These are phyloP conservation scores for Sclerotinia minor DNA, from an alignment of 2,329 filamentous ascomycete species.

Conservation along the genomic window DNA sequence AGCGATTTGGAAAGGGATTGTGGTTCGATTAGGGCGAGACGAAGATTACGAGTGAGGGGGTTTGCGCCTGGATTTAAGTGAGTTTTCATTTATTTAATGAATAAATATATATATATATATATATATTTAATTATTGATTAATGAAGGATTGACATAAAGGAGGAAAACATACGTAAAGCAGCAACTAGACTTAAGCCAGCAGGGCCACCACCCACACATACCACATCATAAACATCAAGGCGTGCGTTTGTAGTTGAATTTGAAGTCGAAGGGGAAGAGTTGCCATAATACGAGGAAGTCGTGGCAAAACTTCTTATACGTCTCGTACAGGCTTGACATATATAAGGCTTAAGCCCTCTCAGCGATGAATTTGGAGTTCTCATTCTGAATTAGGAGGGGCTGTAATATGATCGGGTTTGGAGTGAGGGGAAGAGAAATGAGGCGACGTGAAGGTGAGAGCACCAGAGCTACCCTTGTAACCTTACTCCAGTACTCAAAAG, in stretches of 20 bases:
- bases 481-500: background rate
- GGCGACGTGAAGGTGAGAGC: background rate
- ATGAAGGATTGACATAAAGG: background rate
- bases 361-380: slow-evolving; percentile 1
- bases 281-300: background rate
- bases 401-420: background rate
- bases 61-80: slow-evolving; percentile 62
- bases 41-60: slow-evolving; percentile 71
- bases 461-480: slow-evolving; percentile 18
- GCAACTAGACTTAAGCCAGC: slow-evolving; percentile 78
- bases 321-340: slow-evolving; percentile 20
- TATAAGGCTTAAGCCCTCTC: slow-evolving; percentile 5
- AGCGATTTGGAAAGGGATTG: slow-evolving; percentile 75
- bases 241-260: background rate
- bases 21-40: slow-evolving; percentile 85
- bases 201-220: slow-evolving; percentile 43
- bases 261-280: slow-evolving; percentile 15
- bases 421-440: background rate
- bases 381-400: background rate
- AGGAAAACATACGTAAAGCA: slow-evolving; percentile 63
- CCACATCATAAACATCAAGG: slow-evolving; percentile 42
- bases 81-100: background rate
- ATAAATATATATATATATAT: no score
- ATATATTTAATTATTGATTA: background rate
- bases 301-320: slow-evolving; percentile 20